These are phyloP conservation scores for Lactarius quietus DNA, from an alignment of 768 basidiomycete genomes.

Conservation along the genomic window DNA sequence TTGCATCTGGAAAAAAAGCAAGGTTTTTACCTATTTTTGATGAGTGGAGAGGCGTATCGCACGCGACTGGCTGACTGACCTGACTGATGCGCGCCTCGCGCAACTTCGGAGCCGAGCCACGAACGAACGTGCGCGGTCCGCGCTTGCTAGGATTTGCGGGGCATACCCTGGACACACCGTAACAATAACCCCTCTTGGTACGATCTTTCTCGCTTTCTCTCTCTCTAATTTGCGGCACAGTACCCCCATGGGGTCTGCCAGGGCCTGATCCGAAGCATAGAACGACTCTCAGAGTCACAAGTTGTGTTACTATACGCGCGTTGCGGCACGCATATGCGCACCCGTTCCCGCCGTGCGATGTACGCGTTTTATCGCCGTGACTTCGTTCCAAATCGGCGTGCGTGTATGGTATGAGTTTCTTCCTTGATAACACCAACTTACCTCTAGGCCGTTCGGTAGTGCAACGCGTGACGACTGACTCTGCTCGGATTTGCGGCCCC, in stretches of 20 bases:
- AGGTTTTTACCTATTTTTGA: too few relatives aligned
- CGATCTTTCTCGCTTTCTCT: neutral
- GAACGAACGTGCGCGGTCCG: neutral
- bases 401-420: neutral
- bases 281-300: too few relatives aligned
- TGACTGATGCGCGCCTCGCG: neutral
- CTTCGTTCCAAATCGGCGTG: neutral
- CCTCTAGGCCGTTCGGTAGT: neutral
- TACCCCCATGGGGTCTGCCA: neutral
- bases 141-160: too few relatives aligned
- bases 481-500: neutral
- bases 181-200: neutral
- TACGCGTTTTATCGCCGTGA: neutral
- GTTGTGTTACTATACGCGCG: too few relatives aligned
- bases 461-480: neutral
- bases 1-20: too few relatives aligned
- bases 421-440: neutral
- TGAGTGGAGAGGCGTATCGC: too few relatives aligned
- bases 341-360: neutral
- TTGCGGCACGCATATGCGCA: neutral
- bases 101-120: neutral
- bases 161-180: neutral
- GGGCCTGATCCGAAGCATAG: too few relatives aligned
- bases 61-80: too few relatives aligned
- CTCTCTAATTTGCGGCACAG: neutral